Base-by-base conservation (phyloP, 208 protist species). In the Vickermania ingenoplastis region DNA sequence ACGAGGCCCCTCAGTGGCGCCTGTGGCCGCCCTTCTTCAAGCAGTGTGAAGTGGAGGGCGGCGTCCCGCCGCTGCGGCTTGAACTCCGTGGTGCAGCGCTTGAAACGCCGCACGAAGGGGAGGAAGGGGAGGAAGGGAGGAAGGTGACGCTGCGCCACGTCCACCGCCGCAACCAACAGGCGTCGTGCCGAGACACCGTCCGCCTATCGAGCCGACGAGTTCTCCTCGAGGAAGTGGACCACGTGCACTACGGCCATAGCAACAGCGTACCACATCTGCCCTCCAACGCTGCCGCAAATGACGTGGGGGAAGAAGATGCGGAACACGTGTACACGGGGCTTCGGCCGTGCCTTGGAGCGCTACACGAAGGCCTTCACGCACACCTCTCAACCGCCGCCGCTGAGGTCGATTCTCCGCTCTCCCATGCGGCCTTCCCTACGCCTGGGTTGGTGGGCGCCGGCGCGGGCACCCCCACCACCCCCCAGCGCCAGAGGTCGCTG, bases 31-130 rank as follows among this genome's bases (percentile, higher is more conserved):
- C 71, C 4, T 53, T 63, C 23, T 63, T 94, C 45, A 94, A 88
- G 71, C 83, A 94, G 69, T 94, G 87, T 57, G 87, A 91, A 70
- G 70, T 94, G 31, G 87, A 94, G 69, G 80, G 81, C n/a, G 73
- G 67, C 48, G 36, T 88, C 31, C 87, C 87, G 54, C 53, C 77
- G 28, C 63, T 94, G 45, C 53, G 69, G 24, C 57, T 93, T 11
- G 78, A 79, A 63, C 59, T 93, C 30, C 72, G 56, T 11, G 86
- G 86, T 21, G 77, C 75, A 4, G 67, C 36, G 36, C 17, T 45
- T 45, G 11, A 45, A 45, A 45, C 17, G 11, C 11, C 7, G 11
- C 36, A 45, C 11, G 36, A 45, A 17, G 36, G 17, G 11, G 36
- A 45, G 11, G 17, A 17, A 7, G 36, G 17, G 36, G 36, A 49